Base-by-base conservation (phyloP, 768 basidiomycete species). In the Macrolepiota dolichaula region DNA sequence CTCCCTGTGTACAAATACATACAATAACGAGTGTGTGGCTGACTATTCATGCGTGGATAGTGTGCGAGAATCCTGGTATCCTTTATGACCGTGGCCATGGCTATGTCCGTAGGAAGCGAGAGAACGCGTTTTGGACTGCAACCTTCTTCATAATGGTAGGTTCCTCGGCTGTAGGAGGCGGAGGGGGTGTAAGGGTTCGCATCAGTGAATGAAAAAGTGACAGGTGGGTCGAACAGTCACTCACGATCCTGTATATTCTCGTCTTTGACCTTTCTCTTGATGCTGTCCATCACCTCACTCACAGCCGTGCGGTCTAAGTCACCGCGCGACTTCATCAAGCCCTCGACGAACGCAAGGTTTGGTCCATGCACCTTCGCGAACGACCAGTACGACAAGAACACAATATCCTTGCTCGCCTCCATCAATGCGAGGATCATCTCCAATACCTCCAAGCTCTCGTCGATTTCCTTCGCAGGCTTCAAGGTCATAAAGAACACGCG, bases 291-390 rank as follows among this genome's bases (percentile, higher is more conserved):
- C 35, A 96, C 90, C 62, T 98, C 96, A 66, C 78, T 89, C 17
- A 88, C 91, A 13, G 87, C 85, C 1, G 89, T 86, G n/a, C 94
- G 85, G 73, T 97, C 95, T 57, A 98, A 78, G 73, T 99, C 96
- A 57, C 91, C 89, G 55, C 97, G 82, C 4, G 91, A 86, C 70
- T 88, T 92, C 83, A 98, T 89, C 50, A 99, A 69, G 9, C 88
- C 85, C 71, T 98, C 96, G 32, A 97, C 89, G 68, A 97, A 98
- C 1, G 86, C 81, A 44, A 97, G 81, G 66, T 96, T 95, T 25
- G 96, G 94, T 4, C 97, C 97, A 72, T 96, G 91, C 24, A 89
- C 86, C 69, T 92, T 92, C 17, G 95, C 96, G 72, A 99, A 98
- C 3, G 85, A 79, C 88, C 92, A 97, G 73, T 91, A 97, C 11